These are phyloP conservation scores for Geum urbanum DNA, from an alignment of 306 rosid genomes.

Conservation along the genomic window DNA sequence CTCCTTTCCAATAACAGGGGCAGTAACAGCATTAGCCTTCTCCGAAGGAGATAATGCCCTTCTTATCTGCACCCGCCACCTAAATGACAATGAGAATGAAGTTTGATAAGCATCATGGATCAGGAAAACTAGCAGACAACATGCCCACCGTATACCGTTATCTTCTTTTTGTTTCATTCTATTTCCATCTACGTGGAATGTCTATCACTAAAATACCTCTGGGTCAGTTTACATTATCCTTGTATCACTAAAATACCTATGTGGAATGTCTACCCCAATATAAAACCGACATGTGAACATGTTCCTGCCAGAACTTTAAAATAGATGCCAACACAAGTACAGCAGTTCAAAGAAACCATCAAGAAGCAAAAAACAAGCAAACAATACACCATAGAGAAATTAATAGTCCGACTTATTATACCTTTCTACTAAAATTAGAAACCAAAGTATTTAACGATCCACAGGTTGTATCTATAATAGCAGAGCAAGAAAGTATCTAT, in stretches of 20 bases:
- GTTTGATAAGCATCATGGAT: neutral
- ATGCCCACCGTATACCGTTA: neutral
- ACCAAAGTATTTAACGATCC: no score
- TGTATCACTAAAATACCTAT: no score
- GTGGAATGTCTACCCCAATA: no score
- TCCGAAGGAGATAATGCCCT: slow-evolving; percentile 40
- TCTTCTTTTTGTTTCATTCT: neutral
- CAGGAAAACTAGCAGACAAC: neutral
- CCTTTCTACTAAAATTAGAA: no score
- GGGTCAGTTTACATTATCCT: neutral
- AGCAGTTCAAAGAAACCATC: no score
- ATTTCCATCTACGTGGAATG: neutral
- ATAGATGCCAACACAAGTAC: no score
- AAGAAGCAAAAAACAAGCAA: no score
- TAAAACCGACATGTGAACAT: no score
- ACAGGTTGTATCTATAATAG: no score
- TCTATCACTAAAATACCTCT: neutral
- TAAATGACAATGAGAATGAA: slow-evolving; percentile 11
- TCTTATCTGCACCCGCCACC: slow-evolving; percentile 50
- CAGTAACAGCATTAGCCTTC: slow-evolving; percentile 34
- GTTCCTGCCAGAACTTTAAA: no score
- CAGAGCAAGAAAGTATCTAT: neutral
- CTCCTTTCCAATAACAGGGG: slow-evolving; percentile 23
- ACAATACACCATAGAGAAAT: no score
- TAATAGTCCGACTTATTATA: no score